Percentiles rank a stretch among this genome's conserved stretches.
Conservation (phyloP, 805 yeast species). For the Tanozyma kutaoensis region DNA sequence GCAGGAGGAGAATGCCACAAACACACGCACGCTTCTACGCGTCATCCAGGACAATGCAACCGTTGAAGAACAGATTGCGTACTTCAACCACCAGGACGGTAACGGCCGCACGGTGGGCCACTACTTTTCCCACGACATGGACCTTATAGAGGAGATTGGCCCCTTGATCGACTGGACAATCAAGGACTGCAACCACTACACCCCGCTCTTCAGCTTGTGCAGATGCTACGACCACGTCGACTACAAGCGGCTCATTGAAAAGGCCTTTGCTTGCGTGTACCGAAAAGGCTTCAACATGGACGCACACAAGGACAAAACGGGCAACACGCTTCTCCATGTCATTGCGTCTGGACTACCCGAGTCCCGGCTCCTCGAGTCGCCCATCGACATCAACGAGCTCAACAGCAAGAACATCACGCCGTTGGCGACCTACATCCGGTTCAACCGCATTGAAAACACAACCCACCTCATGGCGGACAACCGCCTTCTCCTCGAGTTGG, state of each 20-base stretch:
- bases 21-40: slow-evolving; percentile 29
- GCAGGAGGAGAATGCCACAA: slow-evolving; percentile 34
- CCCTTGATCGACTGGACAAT: slow-evolving; percentile 52
- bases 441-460: slow-evolving; percentile 51
- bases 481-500: slow-evolving; percentile 25
- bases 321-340: slow-evolving; percentile 69
- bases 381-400: slow-evolving; percentile 38
- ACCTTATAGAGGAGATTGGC: slow-evolving; percentile 42
- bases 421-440: slow-evolving; percentile 55
- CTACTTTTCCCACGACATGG: slow-evolving; percentile 45
- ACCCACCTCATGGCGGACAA: slow-evolving; percentile 32
- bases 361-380: slow-evolving; percentile 16
- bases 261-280: slow-evolving; percentile 31
- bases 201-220: slow-evolving; percentile 66
- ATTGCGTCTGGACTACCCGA: slow-evolving; percentile 34
- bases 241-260: slow-evolving; percentile 36
- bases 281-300: slow-evolving; percentile 30
- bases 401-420: slow-evolving; percentile 57
- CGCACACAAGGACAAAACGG: slow-evolving; percentile 60
- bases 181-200: slow-evolving; percentile 53
- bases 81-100: slow-evolving; percentile 37
- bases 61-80: slow-evolving; percentile 30
- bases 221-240: slow-evolving; percentile 69
- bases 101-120: slow-evolving; percentile 60
- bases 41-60: slow-evolving; percentile 30